These are phyloP conservation scores for Podaxis sp. DNA, from an alignment of 768 basidiomycete species.

Conservation along the genomic window DNA sequence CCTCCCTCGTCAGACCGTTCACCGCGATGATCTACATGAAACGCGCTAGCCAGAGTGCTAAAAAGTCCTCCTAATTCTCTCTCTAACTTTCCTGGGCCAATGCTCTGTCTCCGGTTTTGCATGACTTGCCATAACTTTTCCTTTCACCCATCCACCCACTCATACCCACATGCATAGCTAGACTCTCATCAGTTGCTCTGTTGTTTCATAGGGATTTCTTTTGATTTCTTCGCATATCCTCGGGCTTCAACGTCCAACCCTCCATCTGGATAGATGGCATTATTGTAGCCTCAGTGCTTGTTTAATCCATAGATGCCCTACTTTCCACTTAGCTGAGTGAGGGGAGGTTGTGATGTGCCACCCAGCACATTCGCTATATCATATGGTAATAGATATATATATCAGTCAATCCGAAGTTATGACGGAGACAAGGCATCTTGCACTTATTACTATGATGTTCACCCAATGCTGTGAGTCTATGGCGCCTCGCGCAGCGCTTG, in stretches of 20 bases:
- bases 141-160: not conserved
- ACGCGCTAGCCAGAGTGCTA: slow-evolving; percentile 35
- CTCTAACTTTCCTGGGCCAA: not conserved
- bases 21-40: slow-evolving; percentile 80
- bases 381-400: no score
- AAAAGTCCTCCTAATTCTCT: slow-evolving; percentile 16
- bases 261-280: not conserved
- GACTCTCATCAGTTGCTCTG: slow-evolving; percentile 2
- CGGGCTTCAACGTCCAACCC: slow-evolving; percentile 2
- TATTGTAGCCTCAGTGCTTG: not conserved
- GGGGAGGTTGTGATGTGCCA: no score
- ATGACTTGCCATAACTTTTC: not conserved
- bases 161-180: not conserved
- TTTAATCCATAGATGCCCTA: not conserved
- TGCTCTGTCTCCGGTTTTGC: not conserved
- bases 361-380: no score
- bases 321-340: no score
- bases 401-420: no score
- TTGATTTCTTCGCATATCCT: not conserved
- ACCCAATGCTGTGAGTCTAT: no score
- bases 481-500: no score
- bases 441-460: no score
- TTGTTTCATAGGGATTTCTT: not conserved
- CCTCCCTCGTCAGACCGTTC: slow-evolving; percentile 51
- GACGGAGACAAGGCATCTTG: no score